Percentiles rank a stretch among this genome's conserved stretches.
phyloP scores from a whole-genome alignment of 108 stramenopile species.

The Aurantiochytrium sp. region DNA sequence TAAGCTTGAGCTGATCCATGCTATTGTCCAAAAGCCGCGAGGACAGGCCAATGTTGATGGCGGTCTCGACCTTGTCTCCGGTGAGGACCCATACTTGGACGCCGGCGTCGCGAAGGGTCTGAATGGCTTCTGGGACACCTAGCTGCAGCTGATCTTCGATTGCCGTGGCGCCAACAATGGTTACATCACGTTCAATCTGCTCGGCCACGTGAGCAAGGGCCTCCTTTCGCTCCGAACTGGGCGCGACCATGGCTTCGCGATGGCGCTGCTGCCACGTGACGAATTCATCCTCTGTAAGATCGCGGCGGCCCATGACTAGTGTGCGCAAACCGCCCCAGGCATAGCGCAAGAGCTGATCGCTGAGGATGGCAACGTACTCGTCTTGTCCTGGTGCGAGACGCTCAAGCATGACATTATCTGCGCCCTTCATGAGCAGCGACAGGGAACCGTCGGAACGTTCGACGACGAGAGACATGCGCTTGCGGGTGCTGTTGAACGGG shows the following conservation, averaged over 20 bases:
- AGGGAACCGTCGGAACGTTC: constrained; percentile 13
- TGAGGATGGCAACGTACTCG: not conserved
- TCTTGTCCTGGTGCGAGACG: constrained; percentile 19
- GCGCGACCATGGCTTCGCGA: constrained; percentile 44
- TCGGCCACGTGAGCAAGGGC: constrained; percentile 59
- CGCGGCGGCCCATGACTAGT: constrained; percentile 73
- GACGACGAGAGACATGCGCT: constrained; percentile 55
- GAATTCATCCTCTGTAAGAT: constrained; percentile 68
- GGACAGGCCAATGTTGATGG: constrained; percentile 92
- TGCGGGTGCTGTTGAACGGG: constrained; percentile 39
- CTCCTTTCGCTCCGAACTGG: constrained; percentile 4
- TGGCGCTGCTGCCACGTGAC: constrained; percentile 61
- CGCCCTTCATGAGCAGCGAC: constrained; percentile 42
- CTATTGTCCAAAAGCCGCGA: constrained; percentile 65
- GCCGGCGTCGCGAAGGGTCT: constrained; percentile 77
- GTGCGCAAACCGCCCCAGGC: constrained; percentile 87
- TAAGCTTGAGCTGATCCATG: constrained; percentile 31
- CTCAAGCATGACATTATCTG: constrained; percentile 47
- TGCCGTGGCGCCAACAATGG: constrained; percentile 88
- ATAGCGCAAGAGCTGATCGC: constrained; percentile 45
- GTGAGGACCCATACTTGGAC: constrained; percentile 97
- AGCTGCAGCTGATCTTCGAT: constrained; percentile 97
- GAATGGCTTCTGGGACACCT: constrained; percentile 84
- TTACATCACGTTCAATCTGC: constrained; percentile 69
- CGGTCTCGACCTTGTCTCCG: constrained; percentile 97